These are phyloP conservation scores for Paramecium caudatum DNA, from an alignment of 73 alveolate species.

Conservation along the genomic window DNA sequence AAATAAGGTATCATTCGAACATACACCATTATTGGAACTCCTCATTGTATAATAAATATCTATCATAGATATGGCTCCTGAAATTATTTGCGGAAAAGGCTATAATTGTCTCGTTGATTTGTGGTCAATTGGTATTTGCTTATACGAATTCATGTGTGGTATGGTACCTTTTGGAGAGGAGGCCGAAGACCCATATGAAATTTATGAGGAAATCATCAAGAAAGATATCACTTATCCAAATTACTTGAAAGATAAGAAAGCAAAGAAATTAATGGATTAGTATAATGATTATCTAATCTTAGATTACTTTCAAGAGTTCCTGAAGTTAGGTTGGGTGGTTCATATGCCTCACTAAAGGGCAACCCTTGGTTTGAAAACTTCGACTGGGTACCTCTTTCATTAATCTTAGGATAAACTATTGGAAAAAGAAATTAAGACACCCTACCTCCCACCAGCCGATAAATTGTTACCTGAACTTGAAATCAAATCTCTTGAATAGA, in stretches of 20 bases:
- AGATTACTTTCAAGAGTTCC: conserved; percentile 80
- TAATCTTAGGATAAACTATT: conserved; percentile 52
- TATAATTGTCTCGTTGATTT: conserved; percentile 84
- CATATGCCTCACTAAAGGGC: conserved; percentile 75
- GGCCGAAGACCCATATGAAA: conserved; percentile 83
- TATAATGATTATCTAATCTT: background rate
- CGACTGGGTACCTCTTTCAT: conserved; percentile 76
- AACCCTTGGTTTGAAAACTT: conserved; percentile 83
- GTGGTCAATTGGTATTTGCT: conserved; percentile 86
- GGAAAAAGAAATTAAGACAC: conserved; percentile 74
- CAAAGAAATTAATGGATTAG: conserved; percentile 80
- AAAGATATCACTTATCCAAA: conserved; percentile 82
- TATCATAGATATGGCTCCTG: conserved; percentile 80
- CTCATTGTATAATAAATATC: conserved; percentile 60
- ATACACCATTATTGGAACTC: conserved; percentile 82
- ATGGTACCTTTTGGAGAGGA: conserved; percentile 89
- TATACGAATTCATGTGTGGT: conserved; percentile 85
- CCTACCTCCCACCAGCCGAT: conserved; percentile 70
- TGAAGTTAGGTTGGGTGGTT: conserved; percentile 80
- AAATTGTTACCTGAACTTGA: conserved; percentile 69
- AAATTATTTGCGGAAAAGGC: conserved; percentile 86
- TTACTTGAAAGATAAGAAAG: conserved; percentile 80
- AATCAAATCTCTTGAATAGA: conserved; percentile 58
- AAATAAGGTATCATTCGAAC: conserved; percentile 77
- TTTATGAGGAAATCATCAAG: conserved; percentile 81